These are phyloP conservation scores for Hemileccinum rubropunctum DNA, from an alignment of 768 basidiomycete genomes.

Conservation along the genomic window DNA sequence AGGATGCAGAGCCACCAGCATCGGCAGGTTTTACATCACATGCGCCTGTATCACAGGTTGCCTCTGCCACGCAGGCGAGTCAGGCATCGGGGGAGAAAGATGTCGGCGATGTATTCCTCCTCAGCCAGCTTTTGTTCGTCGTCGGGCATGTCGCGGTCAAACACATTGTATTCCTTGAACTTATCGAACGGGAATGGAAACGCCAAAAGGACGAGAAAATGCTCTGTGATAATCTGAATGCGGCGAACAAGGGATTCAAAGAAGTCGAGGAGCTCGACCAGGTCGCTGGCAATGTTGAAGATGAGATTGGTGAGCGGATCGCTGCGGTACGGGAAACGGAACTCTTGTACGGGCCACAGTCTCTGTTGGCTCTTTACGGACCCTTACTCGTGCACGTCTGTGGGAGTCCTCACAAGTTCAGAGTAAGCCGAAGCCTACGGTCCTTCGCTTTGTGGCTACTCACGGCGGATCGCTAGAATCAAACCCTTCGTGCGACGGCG, in stretches of 20 bases:
- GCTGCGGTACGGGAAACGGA: constrained; percentile 82
- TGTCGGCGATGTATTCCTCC: constrained; percentile 77
- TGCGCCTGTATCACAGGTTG: constrained; percentile 18
- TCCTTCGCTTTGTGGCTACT: background rate
- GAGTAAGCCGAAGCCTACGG: constrained; percentile 44
- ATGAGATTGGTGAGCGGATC: constrained; percentile 95
- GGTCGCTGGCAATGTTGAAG: constrained; percentile 95
- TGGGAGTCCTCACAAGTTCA: constrained; percentile 87
- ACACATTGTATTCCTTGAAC: constrained; percentile 93
- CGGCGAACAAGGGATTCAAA: constrained; percentile 44
- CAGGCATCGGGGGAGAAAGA: constrained; percentile 41
- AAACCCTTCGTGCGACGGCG: constrained; percentile 80
- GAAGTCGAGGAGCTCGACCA: constrained; percentile 90
- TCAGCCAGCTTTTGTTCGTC: constrained; percentile 92
- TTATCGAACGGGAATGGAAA: constrained; percentile 96
- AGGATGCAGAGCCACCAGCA: constrained; percentile 33
- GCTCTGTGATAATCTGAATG: constrained; percentile 51
- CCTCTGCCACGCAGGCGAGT: constrained; percentile 10
- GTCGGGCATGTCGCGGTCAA: constrained; percentile 98
- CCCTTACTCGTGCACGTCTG: constrained; percentile 90
- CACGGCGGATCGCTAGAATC: constrained; percentile 54
- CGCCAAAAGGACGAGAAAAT: constrained; percentile 89
- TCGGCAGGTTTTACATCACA: constrained; percentile 21
- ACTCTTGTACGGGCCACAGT: constrained; percentile 78
- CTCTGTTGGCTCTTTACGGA: constrained; percentile 81